A percentile compares a stretch with the other conserved stretches of the same genome.
Evolutionary conservation across 2,329 filamentous ascomycete genomes (phyloP).

Genomic region (Penicillium hordei): DNA sequence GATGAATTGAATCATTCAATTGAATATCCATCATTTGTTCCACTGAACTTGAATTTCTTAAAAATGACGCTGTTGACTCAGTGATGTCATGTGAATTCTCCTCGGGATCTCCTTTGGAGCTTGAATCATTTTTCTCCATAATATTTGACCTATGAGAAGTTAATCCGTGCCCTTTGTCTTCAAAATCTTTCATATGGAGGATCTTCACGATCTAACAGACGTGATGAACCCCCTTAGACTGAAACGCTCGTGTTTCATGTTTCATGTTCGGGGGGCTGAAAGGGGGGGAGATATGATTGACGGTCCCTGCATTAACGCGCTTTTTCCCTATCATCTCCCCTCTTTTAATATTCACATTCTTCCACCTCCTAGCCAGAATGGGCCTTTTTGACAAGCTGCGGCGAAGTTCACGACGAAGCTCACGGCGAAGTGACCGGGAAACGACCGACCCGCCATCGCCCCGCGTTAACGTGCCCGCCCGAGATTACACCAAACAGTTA

Average conservation of each 20-base stretch:
- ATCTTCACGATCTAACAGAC: background rate
- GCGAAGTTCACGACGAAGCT: constrained; percentile 31
- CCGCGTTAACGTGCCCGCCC: constrained; percentile 18
- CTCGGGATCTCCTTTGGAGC: too few relatives aligned
- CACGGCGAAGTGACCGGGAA: constrained; percentile 26
- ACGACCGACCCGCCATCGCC: constrained; percentile 22
- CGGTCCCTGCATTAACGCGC: constrained; percentile 12
- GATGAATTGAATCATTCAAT: background rate
- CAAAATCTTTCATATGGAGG: background rate
- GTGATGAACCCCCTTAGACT: background rate
- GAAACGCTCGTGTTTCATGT: constrained; percentile 7
- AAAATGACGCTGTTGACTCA: background rate
- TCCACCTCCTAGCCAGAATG: constrained; percentile 23
- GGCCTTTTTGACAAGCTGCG: constrained; percentile 34
- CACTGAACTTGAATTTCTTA: background rate
- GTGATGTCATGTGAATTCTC: background rate
- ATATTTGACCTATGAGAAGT: background rate
- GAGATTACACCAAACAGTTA: constrained; percentile 53
- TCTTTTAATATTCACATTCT: background rate
- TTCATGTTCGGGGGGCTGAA: constrained; percentile 4
- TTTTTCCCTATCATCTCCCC: constrained; percentile 6
- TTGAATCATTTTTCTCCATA: background rate
- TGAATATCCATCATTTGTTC: background rate
- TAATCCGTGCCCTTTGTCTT: background rate
- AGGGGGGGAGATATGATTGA: background rate